Percentiles rank a stretch among this genome's conserved stretches.
Conservation (phyloP, 140 eudicot species). For the Flaveria floridana region DNA sequence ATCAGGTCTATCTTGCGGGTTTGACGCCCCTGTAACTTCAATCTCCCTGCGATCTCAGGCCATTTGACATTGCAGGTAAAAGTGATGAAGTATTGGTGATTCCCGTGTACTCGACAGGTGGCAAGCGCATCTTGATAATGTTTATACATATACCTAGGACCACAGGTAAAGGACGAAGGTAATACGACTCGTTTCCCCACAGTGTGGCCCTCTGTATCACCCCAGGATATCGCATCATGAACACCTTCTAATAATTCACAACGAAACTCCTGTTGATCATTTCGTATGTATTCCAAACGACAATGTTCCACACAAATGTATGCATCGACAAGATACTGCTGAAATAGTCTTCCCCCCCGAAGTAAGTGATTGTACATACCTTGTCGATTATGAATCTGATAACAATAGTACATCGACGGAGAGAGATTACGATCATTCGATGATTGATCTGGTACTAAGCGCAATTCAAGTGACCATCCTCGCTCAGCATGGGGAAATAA, state of each 20-base stretch:
- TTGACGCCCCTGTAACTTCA: no score
- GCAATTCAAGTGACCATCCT: not conserved
- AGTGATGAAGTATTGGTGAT: no score
- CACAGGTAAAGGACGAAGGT: no score
- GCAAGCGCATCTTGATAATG: no score
- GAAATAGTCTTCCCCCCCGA: not conserved
- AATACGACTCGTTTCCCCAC: not conserved
- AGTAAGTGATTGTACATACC: not conserved
- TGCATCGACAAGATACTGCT: slow-evolving; percentile 17
- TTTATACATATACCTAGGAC: no score
- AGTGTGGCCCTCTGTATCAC: not conserved
- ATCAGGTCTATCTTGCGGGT: no score
- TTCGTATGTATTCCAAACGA: not conserved
- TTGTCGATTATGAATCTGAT: not conserved
- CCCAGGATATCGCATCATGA: not conserved
- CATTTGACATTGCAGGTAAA: no score
- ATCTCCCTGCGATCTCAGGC: no score
- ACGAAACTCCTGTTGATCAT: not conserved
- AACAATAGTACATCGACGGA: not conserved
- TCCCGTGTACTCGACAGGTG: no score
- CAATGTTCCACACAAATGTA: not conserved
- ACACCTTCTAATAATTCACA: not conserved
- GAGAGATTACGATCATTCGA: not conserved
- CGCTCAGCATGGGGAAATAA: not conserved
- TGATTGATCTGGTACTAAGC: not conserved